Evolutionary conservation across 1,284 basidiomycete species (phyloP).

Genomic region (Exsudoporus floridanus): DNA sequence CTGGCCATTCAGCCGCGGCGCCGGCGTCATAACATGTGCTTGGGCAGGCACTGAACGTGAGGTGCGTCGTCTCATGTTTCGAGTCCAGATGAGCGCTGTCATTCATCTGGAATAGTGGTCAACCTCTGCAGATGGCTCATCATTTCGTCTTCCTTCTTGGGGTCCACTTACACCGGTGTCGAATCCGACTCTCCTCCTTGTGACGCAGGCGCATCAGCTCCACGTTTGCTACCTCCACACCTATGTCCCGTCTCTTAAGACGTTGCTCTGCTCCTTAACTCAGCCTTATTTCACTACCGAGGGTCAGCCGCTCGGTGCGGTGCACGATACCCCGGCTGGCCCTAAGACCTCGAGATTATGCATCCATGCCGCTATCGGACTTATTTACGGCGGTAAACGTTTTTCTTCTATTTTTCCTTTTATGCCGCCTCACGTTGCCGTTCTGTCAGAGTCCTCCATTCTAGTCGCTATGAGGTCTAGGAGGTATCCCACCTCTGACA

Average conservation of each 20-base stretch:
- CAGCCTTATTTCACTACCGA: conserved; percentile 39
- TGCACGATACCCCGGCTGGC: conserved; percentile 37
- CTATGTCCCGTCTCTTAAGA: conserved; percentile 41
- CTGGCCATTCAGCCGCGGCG: conserved; percentile 52
- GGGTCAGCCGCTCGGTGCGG: conserved; percentile 26
- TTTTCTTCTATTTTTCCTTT: neutral
- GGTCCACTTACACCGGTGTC: conserved; percentile 54
- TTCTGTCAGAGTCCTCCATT: conserved; percentile 52
- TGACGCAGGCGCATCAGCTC: conserved; percentile 56
- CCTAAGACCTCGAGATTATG: conserved; percentile 51
- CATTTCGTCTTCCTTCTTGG: conserved; percentile 49
- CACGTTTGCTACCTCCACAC: conserved; percentile 50
- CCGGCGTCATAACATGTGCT: conserved; percentile 55
- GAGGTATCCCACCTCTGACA: conserved; percentile 40
- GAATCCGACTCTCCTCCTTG: conserved; percentile 50
- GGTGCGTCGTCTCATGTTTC: conserved; percentile 37
- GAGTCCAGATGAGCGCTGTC: neutral
- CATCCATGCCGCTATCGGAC: conserved; percentile 58
- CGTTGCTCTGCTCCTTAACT: conserved; percentile 49
- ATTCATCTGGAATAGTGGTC: conserved; percentile 44
- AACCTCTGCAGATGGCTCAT: conserved; percentile 40
- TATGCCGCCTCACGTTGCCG: conserved; percentile 3
- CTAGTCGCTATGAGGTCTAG: conserved; percentile 64
- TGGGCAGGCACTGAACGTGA: conserved; percentile 65
- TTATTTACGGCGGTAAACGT: conserved; percentile 58